phyloP scores from a whole-genome alignment of 2,329 filamentous ascomycete genomes.

The Hypocrella siamensis region DNA sequence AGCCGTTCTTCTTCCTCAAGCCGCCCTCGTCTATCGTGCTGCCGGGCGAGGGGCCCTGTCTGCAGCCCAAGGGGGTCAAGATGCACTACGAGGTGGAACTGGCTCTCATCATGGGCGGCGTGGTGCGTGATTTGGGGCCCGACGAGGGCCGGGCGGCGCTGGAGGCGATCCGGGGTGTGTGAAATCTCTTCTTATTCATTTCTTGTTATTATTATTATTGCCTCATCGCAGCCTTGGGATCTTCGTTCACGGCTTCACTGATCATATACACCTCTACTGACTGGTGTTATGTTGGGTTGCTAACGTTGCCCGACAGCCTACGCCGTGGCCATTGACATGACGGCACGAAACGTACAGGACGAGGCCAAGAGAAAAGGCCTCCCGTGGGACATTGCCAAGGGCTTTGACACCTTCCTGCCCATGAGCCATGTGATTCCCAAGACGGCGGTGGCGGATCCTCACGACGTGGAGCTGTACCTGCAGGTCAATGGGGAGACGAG shows the following conservation, averaged over 20 bases:
- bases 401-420: constrained; percentile 94
- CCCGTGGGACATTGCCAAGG: constrained; percentile 92
- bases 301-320: constrained; percentile 44
- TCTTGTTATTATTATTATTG: background rate
- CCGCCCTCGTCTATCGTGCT: constrained; percentile 74
- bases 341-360: constrained; percentile 84
- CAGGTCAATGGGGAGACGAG: constrained; percentile 64
- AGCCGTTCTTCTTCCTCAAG: constrained; percentile 99
- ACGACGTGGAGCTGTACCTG: constrained; percentile 75
- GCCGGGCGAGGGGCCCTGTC: constrained; percentile 61
- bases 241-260: too few species aligned
- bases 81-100: constrained; percentile 95
- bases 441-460: constrained; percentile 66
- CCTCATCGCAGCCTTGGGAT: background rate
- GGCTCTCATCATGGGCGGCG: constrained; percentile 74
- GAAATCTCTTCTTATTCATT: background rate
- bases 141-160: constrained; percentile 62
- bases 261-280: too few species aligned
- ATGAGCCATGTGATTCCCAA: constrained; percentile 72
- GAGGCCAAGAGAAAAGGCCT: constrained; percentile 92
- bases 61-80: constrained; percentile 68
- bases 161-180: constrained; percentile 63
- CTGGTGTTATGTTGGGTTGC: too few species aligned
- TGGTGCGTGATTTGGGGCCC: constrained; percentile 57
- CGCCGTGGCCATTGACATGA: constrained; percentile 91